A percentile compares a stretch with the other conserved stretches of the same genome.
phyloP scores from a whole-genome alignment of 192 early-diverging fungal species.

The Gonapodya sp. region DNA sequence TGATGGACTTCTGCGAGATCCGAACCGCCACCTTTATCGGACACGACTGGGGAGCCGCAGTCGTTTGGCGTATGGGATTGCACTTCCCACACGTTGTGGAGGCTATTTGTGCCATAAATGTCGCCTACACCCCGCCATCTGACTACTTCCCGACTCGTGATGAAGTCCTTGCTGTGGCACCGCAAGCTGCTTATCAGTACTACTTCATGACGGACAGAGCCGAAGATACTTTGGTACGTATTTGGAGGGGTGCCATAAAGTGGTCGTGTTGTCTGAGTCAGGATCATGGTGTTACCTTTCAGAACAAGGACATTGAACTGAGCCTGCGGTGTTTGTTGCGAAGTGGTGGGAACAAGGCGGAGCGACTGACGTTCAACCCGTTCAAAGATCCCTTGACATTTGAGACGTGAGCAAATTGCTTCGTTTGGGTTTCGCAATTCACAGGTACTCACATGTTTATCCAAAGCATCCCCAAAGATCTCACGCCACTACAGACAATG shows the following conservation, averaged over 20 bases:
- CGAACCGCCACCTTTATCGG: background rate
- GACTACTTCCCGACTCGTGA: background rate
- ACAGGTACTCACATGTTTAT: no score
- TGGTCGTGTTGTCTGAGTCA: background rate
- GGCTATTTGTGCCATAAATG: background rate
- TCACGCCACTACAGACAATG: background rate
- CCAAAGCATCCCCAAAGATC: background rate
- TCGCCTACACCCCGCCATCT: background rate
- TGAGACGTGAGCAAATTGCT: background rate
- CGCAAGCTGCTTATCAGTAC: background rate
- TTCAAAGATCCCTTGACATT: background rate
- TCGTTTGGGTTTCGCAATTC: no score
- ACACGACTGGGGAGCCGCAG: background rate
- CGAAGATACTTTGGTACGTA: background rate
- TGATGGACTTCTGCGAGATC: background rate
- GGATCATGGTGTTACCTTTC: background rate
- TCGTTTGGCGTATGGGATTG: background rate
- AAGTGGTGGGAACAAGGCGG: background rate
- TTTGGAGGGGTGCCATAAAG: no score
- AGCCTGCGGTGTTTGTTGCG: background rate
- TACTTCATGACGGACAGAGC: background rate
- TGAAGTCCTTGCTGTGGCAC: background rate
- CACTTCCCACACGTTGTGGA: background rate
- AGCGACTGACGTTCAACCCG: background rate
- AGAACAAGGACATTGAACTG: background rate